Percentiles rank a stretch among this genome's conserved stretches.
Conservation (phyloP, 2,329 filamentous ascomycete genomes). For the Tolypocladium nubicola region DNA sequence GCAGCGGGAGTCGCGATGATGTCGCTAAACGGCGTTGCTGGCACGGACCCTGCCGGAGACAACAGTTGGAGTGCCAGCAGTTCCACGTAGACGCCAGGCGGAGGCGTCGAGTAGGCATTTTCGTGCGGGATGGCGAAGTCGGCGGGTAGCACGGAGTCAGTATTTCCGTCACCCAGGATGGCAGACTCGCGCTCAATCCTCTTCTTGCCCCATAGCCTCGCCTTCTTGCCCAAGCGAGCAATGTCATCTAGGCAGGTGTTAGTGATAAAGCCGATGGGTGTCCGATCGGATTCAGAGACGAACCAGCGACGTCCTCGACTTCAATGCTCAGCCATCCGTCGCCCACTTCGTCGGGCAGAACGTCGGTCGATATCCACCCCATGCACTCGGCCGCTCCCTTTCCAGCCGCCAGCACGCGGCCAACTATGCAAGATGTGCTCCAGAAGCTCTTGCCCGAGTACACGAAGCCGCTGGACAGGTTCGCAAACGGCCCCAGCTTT, state of each 20-base stretch:
- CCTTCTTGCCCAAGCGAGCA: constrained; percentile 39
- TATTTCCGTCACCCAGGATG: constrained; percentile 47
- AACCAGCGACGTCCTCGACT: constrained; percentile 38
- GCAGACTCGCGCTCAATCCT: constrained; percentile 48
- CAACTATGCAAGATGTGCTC: constrained; percentile 56
- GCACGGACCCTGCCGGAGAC: constrained; percentile 30
- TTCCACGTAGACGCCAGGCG: constrained; percentile 36
- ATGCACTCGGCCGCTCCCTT: constrained; percentile 54
- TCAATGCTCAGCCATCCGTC: constrained; percentile 52
- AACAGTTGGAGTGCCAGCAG: constrained; percentile 41
- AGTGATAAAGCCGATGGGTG: background rate
- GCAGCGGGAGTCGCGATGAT: constrained; percentile 26
- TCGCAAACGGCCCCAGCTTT: constrained; percentile 49
- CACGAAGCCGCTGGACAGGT: constrained; percentile 53
- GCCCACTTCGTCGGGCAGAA: constrained; percentile 37
- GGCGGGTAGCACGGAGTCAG: constrained; percentile 42
- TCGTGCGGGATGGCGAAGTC: constrained; percentile 55
- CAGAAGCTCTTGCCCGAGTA: constrained; percentile 56
- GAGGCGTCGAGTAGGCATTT: constrained; percentile 36
- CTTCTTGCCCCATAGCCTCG: constrained; percentile 51
- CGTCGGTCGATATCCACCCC: constrained; percentile 56
- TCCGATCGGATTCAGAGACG: background rate
- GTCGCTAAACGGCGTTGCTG: constrained; percentile 32
- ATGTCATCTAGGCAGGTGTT: constrained; percentile 29
- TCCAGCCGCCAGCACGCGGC: constrained; percentile 52